A percentile compares a stretch with the other conserved stretches of the same genome.
Evolutionary conservation across 225 moss, liverwort and hornwort genomes (phyloP).

Genomic region (Polytrichum formosum): DNA sequence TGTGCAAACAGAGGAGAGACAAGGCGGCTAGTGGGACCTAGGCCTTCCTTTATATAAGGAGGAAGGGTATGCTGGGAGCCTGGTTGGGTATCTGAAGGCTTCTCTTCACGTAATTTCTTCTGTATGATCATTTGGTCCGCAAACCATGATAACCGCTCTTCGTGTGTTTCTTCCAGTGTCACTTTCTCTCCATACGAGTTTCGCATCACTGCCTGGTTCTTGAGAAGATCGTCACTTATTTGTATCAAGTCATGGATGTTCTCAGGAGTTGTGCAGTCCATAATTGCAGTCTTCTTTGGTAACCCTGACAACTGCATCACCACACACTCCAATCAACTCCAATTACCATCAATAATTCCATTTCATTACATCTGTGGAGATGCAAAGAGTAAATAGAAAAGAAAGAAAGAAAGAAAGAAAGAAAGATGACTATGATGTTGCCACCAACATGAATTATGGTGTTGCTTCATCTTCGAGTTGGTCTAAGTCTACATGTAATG

Average conservation of each 20-base stretch:
- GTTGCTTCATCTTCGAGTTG: no score
- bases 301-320: conserved; percentile 58
- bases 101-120: conserved; percentile 43
- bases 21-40: conserved; percentile 36
- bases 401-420: no score
- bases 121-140: conserved; percentile 80
- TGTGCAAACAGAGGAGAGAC: conserved; percentile 44
- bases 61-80: conserved; percentile 24
- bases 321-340: background rate
- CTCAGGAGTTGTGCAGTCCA: conserved; percentile 70
- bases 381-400: no score
- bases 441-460: no score
- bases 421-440: no score
- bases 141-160: conserved; percentile 76
- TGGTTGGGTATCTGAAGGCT: conserved; percentile 2
- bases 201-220: conserved; percentile 60
- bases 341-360: background rate
- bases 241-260: conserved; percentile 66
- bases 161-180: conserved; percentile 47
- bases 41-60: conserved; percentile 22
- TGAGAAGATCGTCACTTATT: conserved; percentile 58
- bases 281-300: conserved; percentile 55
- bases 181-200: conserved; percentile 73
- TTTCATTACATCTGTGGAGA: no score
- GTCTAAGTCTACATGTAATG: no score